A percentile compares a stretch with the other conserved stretches of the same genome.
phyloP scores from a whole-genome alignment of 345 rosid species.

The Isatis tinctoria region DNA sequence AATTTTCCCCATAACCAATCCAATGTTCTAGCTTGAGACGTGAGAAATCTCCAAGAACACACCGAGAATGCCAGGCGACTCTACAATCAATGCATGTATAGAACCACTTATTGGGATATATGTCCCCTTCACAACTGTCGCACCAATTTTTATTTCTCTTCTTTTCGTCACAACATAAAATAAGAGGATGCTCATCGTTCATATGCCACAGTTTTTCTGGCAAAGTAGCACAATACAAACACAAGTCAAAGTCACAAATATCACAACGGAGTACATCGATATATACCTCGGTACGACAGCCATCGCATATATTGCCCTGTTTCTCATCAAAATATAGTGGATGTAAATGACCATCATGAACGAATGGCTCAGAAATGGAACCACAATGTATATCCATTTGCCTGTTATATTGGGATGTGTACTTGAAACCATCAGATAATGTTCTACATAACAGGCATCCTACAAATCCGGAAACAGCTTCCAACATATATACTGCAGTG shows the following conservation, averaged over 20 bases:
- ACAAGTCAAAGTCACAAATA: background rate
- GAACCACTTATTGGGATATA: background rate
- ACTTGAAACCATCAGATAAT: background rate
- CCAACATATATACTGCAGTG: background rate
- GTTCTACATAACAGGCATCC: background rate
- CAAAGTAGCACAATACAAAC: background rate
- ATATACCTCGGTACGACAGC: too few relatives aligned
- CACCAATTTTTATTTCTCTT: background rate
- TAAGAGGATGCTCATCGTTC: constrained; percentile 3
- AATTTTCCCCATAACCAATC: too few relatives aligned
- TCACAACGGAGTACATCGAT: background rate
- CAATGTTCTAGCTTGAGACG: too few relatives aligned
- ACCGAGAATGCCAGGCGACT: too few relatives aligned
- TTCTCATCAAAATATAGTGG: background rate
- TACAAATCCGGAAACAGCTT: background rate
- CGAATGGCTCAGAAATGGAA: background rate
- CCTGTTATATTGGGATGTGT: fast-evolving
- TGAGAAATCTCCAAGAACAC: too few relatives aligned
- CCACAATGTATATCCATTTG: background rate
- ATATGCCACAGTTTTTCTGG: background rate
- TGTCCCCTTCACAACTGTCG: background rate
- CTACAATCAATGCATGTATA: too few relatives aligned
- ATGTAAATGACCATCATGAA: background rate
- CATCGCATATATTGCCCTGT: too few relatives aligned
- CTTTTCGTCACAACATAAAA: background rate